A percentile compares a stretch with the other conserved stretches of the same genome.
phyloP scores from a whole-genome alignment of 768 basidiomycete species.

The Leccinum disarticulatum region DNA sequence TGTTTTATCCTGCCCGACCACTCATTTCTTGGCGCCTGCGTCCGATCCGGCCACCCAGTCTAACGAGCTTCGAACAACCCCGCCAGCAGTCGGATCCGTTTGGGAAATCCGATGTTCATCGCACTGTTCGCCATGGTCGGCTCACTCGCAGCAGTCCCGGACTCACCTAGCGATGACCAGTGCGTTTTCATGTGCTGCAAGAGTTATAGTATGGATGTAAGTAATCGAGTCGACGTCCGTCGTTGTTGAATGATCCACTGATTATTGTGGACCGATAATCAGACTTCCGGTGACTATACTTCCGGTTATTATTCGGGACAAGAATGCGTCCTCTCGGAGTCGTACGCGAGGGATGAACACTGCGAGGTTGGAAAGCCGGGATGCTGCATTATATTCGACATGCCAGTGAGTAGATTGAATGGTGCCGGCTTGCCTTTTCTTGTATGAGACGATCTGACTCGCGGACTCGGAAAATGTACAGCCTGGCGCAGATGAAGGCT shows the following conservation, averaged over 20 bases:
- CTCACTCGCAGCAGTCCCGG: not conserved
- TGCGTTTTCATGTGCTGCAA: not conserved
- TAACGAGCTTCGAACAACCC: no score
- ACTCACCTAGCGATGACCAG: not conserved
- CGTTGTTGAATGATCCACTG: not conserved
- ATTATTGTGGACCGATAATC: not conserved
- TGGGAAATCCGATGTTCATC: no score
- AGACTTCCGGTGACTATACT: not conserved
- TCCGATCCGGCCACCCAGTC: no score
- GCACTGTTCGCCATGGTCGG: not conserved
- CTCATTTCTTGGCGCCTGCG: no score
- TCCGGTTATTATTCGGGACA: no score
- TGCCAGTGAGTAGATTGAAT: not conserved
- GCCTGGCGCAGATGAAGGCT: no score
- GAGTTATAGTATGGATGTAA: not conserved
- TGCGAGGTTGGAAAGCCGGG: not conserved
- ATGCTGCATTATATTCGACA: not conserved
- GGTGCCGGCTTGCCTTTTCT: not conserved
- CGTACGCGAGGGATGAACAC: not conserved
- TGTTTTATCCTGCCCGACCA: no score
- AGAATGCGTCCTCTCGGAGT: no score
- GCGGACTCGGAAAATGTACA: no score
- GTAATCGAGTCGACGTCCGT: not conserved
- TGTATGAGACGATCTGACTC: no score
- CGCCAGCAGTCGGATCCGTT: no score